Conservation (phyloP, 1,284 basidiomycete species). For the Boletellus sp. region DNA sequence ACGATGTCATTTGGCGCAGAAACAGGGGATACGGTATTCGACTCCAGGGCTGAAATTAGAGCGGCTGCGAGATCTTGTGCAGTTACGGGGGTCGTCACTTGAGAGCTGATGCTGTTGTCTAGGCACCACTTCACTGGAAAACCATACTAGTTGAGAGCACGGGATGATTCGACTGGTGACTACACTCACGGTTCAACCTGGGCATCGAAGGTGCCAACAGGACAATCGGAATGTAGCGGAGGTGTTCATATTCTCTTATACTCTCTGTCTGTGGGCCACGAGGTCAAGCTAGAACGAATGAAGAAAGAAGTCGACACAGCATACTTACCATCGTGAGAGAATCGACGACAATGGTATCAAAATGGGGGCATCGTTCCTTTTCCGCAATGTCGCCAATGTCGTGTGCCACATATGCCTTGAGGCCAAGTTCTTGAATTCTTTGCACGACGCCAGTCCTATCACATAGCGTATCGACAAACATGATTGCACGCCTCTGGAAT, state of each 20-base stretch:
- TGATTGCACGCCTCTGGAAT: conserved; percentile 74
- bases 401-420: conserved; percentile 78
- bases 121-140: conserved; percentile 82
- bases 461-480: conserved; percentile 86
- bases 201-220: conserved; percentile 82
- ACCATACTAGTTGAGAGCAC: conserved; percentile 6
- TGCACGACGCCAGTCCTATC: conserved; percentile 78
- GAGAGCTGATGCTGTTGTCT: conserved; percentile 87
- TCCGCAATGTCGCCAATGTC: conserved; percentile 77
- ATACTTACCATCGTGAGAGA: conserved; percentile 68
- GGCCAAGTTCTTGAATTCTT: conserved; percentile 78
- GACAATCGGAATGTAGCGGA: conserved; percentile 96
- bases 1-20: conserved; percentile 79
- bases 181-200: conserved; percentile 65
- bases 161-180: conserved; percentile 1
- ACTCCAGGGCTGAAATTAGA: conserved; percentile 91
- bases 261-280: conserved; percentile 65
- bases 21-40: conserved; percentile 82
- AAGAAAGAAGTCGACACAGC: conserved; percentile 33
- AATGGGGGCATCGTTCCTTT: conserved; percentile 81
- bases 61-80: conserved; percentile 90
- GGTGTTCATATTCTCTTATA: conserved; percentile 88
- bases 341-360: conserved; percentile 96
- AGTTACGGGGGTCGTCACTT: conserved; percentile 88
- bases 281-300: conserved; percentile 12